A percentile compares a stretch with the other conserved stretches of the same genome.
Evolutionary conservation across 495 filamentous ascomycete genomes (phyloP).

Genomic region (Lineolata rhizophorae): DNA sequence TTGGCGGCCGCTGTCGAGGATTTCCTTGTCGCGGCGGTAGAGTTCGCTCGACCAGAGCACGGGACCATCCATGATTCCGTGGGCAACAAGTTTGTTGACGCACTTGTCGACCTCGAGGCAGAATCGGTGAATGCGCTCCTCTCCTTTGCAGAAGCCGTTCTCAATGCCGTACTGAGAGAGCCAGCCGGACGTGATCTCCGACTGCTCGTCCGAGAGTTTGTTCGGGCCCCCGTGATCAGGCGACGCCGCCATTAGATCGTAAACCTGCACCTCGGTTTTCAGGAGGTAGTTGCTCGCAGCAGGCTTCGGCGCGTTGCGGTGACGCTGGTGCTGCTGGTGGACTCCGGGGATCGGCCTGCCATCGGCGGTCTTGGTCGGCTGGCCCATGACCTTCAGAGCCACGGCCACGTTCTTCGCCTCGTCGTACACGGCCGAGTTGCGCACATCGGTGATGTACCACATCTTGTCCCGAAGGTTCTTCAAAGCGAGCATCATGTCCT

Average conservation of each 20-base stretch:
- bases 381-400: constrained; percentile 83
- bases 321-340: constrained; percentile 20
- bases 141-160: constrained; percentile 88
- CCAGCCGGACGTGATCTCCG: constrained; percentile 71
- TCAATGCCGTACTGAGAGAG: constrained; percentile 60
- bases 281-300: constrained; percentile 49
- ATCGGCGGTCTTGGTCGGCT: constrained; percentile 24
- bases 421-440: constrained; percentile 76
- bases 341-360: constrained; percentile 28
- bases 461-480: constrained; percentile 73
- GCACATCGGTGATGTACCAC: constrained; percentile 97
- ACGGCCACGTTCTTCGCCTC: constrained; percentile 69
- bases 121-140: constrained; percentile 89
- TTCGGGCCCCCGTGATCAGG: constrained; percentile 75
- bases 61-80: constrained; percentile 67
- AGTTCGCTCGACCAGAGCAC: constrained; percentile 86
- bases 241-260: constrained; percentile 68
- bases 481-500: constrained; percentile 42
- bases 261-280: constrained; percentile 64
- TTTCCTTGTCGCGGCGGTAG: constrained; percentile 55
- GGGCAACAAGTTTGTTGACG: constrained; percentile 68
- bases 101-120: constrained; percentile 77
- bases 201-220: constrained; percentile 91
- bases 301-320: constrained; percentile 23
- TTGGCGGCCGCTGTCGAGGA: constrained; percentile 44